Conservation (phyloP, 257 asterid species). For the Oldenlandia corymbosa region DNA sequence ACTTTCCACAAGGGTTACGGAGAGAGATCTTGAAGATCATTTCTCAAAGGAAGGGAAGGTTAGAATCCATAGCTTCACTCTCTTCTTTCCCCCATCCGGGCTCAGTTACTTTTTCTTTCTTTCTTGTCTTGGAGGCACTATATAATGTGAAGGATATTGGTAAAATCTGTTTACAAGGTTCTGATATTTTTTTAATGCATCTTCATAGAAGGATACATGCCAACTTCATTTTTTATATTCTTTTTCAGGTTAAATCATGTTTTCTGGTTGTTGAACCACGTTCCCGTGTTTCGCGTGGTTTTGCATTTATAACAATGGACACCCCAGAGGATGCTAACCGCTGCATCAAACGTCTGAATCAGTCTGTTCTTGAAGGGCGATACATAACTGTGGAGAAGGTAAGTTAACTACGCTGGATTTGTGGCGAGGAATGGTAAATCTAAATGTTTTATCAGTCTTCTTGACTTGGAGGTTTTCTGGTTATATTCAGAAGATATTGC, state of each 20-base stretch:
- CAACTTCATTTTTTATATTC: constrained; percentile 10
- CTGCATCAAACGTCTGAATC: constrained; percentile 89
- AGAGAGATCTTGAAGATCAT: constrained; percentile 95
- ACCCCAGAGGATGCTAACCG: constrained; percentile 72
- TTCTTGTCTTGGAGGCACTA: not conserved
- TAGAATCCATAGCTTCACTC: constrained; percentile 13
- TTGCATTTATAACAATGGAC: constrained; percentile 90
- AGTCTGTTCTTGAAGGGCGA: constrained; percentile 90
- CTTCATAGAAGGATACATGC: not conserved
- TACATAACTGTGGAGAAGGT: constrained; percentile 55
- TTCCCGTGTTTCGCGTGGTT: constrained; percentile 90
- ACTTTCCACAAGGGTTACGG: constrained; percentile 87
- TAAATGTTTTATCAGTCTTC: constrained; percentile 44
- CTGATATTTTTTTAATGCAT: too few species aligned
- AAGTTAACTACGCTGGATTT: constrained; percentile 12
- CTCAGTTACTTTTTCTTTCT: not conserved
- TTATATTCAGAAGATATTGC: constrained; percentile 92
- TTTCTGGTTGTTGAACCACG: constrained; percentile 93
- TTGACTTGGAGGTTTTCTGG: constrained; percentile 95
- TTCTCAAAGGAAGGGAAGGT: constrained; percentile 98
- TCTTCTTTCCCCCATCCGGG: not conserved
- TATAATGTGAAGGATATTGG: not conserved
- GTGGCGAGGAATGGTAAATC: constrained; percentile 34
- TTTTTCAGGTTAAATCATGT: constrained; percentile 66
- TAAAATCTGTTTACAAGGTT: too few species aligned